Evolutionary conservation across 108 stramenopile genomes (phyloP), one percentile per base, ranked within the genome.

Genomic region (Fragilaria radians): DNA sequence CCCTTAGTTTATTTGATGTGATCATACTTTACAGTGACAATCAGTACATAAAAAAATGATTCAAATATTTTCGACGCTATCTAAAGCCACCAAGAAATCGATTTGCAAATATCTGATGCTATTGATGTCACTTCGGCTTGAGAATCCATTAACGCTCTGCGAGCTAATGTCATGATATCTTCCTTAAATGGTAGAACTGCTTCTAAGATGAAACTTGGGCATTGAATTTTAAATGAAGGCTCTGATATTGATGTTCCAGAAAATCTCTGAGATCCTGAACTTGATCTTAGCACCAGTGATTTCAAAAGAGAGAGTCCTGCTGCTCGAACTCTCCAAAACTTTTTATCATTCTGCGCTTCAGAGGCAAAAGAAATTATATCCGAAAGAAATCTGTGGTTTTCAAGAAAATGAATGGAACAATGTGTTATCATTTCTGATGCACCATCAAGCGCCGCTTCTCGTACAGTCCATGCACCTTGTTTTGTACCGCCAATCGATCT

Each of bases 251-350:
- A 48, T 52, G 53, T 42, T 65, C 66, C 27, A 78, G 60, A 26
- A 72, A 25, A 34, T 2, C 17, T 57, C 18, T 28, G 19, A 29
- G n/a, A 28, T 26, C 28, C 31, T n/a, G 32, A 57, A 51, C 82
- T 36, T 60, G 64, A 57, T 53, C 89, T 76, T 62, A 59, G 28
- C 24, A 77, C 66, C 9, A 80, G 46, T 45, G 68, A 32, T 31
- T 72, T 53, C 53, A 76, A 36, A 3, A 72, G 23, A 26, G 62
- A 22, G 0, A 79, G 46, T 14, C 69, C 69, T 28, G 72, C 65
- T 32, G 34, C 46, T 33, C 70, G 60, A n/a, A 91, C 90, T 71
- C 73, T 79, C 90, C 86, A 91, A 60, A 91, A 91, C 61, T 87
- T 87, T 57, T 73, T 77, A 59, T 91, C 90, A 48, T 78, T 80